Evolutionary conservation across 495 filamentous ascomycete genomes (phyloP).

Genomic region (Aspergillus homomorphus): DNA sequence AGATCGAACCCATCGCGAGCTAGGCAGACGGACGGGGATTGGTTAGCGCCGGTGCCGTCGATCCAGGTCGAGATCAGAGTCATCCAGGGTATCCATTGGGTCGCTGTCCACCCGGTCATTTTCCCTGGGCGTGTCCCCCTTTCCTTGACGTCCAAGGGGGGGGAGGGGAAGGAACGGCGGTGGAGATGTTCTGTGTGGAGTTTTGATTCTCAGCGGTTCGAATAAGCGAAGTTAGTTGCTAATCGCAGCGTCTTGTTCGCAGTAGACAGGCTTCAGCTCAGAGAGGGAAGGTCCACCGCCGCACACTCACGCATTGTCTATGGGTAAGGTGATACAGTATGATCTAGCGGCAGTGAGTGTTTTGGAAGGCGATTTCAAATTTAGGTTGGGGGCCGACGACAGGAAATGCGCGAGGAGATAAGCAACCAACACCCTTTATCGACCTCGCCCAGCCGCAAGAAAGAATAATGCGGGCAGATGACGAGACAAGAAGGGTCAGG

Average conservation of each 20-base stretch:
- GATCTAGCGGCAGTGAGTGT: too few relatives aligned
- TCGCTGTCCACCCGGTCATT: conserved; percentile 12
- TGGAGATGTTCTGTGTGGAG: background rate
- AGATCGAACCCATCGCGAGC: conserved; percentile 9
- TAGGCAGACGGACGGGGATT: conserved; percentile 12
- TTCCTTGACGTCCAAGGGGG: background rate
- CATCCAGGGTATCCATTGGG: conserved; percentile 13
- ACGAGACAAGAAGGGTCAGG: background rate
- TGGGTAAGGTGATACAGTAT: too few relatives aligned
- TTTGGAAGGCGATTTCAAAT: too few relatives aligned
- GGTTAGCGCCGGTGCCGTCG: conserved; percentile 10
- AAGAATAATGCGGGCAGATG: background rate
- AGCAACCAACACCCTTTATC: background rate
- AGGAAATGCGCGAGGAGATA: too few relatives aligned
- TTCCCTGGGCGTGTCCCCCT: background rate
- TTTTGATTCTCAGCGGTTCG: background rate
- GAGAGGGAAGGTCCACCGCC: background rate
- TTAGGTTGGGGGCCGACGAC: too few relatives aligned
- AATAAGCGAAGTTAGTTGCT: background rate
- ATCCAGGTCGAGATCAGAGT: conserved; percentile 11
- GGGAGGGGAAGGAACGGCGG: too few relatives aligned
- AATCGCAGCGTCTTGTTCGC: background rate
- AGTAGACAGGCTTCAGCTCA: background rate
- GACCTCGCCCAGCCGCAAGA: background rate
- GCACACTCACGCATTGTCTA: background rate